Evolutionary conservation across 139 green algal species (phyloP).

Genomic region (Asterochloris sp.): DNA sequence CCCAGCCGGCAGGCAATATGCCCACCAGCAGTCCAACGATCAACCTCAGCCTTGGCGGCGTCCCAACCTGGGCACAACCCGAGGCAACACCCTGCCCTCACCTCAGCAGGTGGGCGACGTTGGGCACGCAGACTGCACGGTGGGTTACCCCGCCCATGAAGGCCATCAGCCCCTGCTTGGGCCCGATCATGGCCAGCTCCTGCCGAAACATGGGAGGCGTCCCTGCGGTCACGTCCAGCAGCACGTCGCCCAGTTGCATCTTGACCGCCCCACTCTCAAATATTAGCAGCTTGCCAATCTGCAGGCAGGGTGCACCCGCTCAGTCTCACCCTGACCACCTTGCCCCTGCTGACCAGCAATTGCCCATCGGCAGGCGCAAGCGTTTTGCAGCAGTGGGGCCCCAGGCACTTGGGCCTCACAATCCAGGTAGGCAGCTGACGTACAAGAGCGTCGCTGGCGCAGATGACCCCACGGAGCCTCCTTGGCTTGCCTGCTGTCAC

Average conservation of each 20-base stretch:
- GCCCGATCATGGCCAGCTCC: constrained; percentile 51
- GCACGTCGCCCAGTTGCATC: constrained; percentile 63
- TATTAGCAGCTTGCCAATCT: constrained; percentile 64
- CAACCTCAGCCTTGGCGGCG: neutral
- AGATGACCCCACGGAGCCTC: neutral
- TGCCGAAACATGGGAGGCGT: constrained; percentile 44
- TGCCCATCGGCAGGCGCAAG: too few species aligned
- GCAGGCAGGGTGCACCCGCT: neutral
- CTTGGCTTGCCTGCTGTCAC: neutral
- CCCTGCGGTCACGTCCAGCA: constrained; percentile 64
- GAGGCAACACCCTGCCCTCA: neutral
- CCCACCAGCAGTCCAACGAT: neutral
- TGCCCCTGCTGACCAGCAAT: neutral
- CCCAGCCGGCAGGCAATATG: neutral
- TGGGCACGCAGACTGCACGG: constrained; percentile 50
- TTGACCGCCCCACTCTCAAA: constrained; percentile 71
- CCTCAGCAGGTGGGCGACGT: constrained; percentile 53
- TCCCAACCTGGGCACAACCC: neutral
- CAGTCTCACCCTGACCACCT: too few species aligned
- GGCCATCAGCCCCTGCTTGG: constrained; percentile 26
- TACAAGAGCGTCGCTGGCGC: neutral
- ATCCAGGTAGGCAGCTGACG: neutral
- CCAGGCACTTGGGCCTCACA: neutral
- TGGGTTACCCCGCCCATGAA: constrained; percentile 47
- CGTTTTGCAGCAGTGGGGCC: too few species aligned